Conservation (phyloP, 305 asterid genomes). For the Fraxinus sp. region DNA sequence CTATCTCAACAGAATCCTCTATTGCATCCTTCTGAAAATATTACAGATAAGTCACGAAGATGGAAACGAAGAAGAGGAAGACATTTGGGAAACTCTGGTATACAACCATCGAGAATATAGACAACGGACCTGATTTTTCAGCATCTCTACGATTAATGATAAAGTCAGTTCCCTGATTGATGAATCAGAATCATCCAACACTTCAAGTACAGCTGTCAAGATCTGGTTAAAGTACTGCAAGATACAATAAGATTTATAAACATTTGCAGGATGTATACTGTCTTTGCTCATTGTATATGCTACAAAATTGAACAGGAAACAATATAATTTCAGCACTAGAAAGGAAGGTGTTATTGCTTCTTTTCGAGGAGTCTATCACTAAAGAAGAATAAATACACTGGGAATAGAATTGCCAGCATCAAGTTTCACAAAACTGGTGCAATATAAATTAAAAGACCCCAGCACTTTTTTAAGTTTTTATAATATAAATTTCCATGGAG, state of each 20-base stretch:
- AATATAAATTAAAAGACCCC: neutral
- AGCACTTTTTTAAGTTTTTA: neutral
- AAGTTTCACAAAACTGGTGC: neutral
- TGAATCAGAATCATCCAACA: constrained; percentile 85
- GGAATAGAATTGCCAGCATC: neutral
- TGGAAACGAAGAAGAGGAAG: constrained; percentile 15
- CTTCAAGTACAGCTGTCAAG: constrained; percentile 82
- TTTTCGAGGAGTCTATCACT: neutral
- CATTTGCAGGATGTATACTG: constrained; percentile 5
- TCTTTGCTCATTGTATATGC: neutral
- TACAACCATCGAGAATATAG: constrained; percentile 17
- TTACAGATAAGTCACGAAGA: constrained; percentile 6
- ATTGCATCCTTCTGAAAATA: constrained; percentile 68
- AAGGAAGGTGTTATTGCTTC: constrained; percentile 6
- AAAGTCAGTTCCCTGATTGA: constrained; percentile 75
- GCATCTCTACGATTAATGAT: constrained; percentile 76
- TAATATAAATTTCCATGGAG: neutral
- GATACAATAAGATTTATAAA: constrained; percentile 25
- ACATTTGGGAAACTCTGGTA: neutral
- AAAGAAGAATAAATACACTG: neutral
- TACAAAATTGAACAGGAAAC: neutral
- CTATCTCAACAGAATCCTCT: constrained; percentile 95
- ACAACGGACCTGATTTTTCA: constrained; percentile 84
- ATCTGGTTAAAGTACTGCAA: constrained; percentile 98
- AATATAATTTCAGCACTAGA: neutral